phyloP scores from a whole-genome alignment of 768 basidiomycete genomes.

The Cyclocybe cylindracea region DNA sequence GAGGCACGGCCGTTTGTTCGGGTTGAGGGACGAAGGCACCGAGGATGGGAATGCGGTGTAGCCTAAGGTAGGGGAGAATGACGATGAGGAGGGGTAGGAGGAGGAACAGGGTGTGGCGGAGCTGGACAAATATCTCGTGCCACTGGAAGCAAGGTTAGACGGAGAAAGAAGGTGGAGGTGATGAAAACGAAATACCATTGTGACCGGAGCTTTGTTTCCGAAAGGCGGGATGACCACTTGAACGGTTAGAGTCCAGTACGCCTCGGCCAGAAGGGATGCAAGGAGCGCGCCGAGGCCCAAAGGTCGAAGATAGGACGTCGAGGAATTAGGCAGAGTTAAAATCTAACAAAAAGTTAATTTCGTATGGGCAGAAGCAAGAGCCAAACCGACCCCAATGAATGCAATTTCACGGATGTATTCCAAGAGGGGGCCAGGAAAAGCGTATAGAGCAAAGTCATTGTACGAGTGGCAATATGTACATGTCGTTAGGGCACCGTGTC shows the following conservation, averaged over 20 bases:
- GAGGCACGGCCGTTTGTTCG: conserved; percentile 13
- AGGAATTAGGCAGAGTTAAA: conserved; percentile 26
- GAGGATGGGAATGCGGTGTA: conserved; percentile 33
- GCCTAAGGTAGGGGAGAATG: conserved; percentile 35
- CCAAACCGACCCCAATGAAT: conserved; percentile 48
- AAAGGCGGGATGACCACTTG: conserved; percentile 45
- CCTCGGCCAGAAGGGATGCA: conserved; percentile 51
- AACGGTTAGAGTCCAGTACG: conserved; percentile 51
- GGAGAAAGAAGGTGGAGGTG: not conserved
- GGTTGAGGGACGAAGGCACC: conserved; percentile 27
- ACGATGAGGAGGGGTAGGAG: conserved; percentile 53
- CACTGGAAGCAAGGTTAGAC: conserved; percentile 42
- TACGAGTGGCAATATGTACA: conserved; percentile 68
- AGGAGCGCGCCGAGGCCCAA: conserved; percentile 49
- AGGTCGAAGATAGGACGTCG: conserved; percentile 36
- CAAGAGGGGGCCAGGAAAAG: conserved; percentile 53
- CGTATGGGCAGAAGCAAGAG: not conserved
- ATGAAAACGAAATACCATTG: conserved; percentile 45
- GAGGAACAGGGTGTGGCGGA: conserved; percentile 62
- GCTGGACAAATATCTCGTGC: conserved; percentile 59
- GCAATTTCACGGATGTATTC: conserved; percentile 60
- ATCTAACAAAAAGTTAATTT: conserved; percentile 4
- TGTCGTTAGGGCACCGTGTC: conserved; percentile 60
- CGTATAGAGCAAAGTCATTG: conserved; percentile 61
- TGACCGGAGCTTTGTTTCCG: conserved; percentile 32